phyloP scores from a whole-genome alignment of 306 rosid species.

The Cercis canadensis region DNA sequence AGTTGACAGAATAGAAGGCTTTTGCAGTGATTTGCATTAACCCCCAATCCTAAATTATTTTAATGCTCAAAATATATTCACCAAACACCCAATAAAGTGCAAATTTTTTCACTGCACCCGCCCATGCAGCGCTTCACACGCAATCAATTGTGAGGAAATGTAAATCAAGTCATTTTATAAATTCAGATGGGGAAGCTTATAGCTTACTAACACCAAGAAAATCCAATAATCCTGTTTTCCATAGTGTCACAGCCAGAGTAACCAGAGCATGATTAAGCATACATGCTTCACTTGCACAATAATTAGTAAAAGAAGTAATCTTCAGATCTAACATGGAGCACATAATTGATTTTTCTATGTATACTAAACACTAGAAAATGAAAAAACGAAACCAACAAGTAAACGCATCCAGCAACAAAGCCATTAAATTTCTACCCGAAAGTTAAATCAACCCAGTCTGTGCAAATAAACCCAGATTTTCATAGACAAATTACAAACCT shows the following conservation, averaged over 20 bases:
- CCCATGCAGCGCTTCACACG: neutral
- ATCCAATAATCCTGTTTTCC: neutral
- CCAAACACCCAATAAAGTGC: too few species aligned
- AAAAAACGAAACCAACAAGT: neutral
- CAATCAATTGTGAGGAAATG: neutral
- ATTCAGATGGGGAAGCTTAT: neutral
- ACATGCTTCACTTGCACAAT: neutral
- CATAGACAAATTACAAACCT: slow-evolving; percentile 47
- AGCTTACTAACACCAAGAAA: neutral
- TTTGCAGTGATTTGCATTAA: neutral
- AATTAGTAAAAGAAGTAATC: neutral
- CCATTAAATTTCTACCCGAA: neutral
- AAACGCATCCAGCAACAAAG: neutral
- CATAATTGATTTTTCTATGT: neutral
- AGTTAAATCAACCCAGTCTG: neutral
- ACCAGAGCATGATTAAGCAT: neutral
- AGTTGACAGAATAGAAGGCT: neutral
- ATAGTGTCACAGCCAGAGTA: neutral
- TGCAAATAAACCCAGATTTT: neutral
- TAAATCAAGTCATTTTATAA: neutral
- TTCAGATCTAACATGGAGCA: slow-evolving; percentile 7
- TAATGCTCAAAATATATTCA: too few species aligned
- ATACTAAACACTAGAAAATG: neutral
- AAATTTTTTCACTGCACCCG: neutral
- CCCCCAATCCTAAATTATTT: neutral